These are phyloP conservation scores for Teratosphaeria nubilosa DNA, from an alignment of 2,329 filamentous ascomycete genomes.

Conservation along the genomic window DNA sequence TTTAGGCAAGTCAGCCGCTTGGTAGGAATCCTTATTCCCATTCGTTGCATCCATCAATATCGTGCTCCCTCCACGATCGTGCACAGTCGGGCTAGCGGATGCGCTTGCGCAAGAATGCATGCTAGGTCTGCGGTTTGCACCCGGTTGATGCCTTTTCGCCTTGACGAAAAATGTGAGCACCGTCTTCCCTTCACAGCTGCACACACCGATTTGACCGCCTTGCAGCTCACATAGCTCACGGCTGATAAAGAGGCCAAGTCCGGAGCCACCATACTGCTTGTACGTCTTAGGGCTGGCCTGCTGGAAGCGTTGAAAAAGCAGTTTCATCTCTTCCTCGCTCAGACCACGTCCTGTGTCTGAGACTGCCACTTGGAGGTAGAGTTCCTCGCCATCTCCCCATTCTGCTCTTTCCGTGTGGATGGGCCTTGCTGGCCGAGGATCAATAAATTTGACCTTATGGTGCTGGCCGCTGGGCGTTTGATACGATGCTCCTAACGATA, in stretches of 20 bases:
- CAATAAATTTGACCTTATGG: constrained; percentile 26
- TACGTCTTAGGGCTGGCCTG: constrained; percentile 26
- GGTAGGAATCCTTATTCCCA: background rate
- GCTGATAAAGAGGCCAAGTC: constrained; percentile 37
- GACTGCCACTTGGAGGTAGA: constrained; percentile 35
- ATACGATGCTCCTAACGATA: constrained; percentile 28
- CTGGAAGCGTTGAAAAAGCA: constrained; percentile 34
- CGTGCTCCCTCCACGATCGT: constrained; percentile 14
- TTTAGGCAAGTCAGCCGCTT: background rate
- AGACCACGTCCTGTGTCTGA: constrained; percentile 35
- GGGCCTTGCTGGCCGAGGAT: constrained; percentile 8
- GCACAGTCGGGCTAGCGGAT: constrained; percentile 16
- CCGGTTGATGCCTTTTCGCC: constrained; percentile 23
- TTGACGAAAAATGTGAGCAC: constrained; percentile 35
- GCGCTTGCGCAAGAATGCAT: constrained; percentile 11
- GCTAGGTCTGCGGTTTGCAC: background rate
- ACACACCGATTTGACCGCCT: constrained; percentile 38
- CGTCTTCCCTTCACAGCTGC: constrained; percentile 30
- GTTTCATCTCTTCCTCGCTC: constrained; percentile 28
- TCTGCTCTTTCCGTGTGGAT: constrained; percentile 15
- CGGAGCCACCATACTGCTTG: constrained; percentile 34
- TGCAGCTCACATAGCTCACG: constrained; percentile 34
- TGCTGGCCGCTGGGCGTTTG: constrained; percentile 23
- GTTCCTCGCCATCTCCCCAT: constrained; percentile 26
- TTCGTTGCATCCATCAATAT: background rate